Base-by-base conservation (phyloP, 2,329 filamentous ascomycete genomes). In the Fusarium sp. region DNA sequence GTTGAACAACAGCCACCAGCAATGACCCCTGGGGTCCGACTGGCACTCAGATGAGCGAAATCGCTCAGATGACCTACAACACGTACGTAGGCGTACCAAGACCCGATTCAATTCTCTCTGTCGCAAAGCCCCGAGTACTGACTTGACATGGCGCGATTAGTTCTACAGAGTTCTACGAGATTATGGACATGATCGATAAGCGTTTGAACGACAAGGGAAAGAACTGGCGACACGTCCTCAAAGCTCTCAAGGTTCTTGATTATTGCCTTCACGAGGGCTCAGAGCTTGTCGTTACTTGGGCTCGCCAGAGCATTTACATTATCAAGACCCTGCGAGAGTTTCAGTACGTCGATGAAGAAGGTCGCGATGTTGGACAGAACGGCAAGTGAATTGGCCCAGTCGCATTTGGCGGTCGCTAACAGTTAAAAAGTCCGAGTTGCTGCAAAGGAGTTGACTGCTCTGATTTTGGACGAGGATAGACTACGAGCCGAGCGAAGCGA, bases 181-280 rank as follows among this genome's bases (percentile, higher is more conserved):
- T 99, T 76, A 97, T 99, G 91, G 96, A 99, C 80, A 99, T 99
- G 93, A 86, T 99, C 73, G 96, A 99, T 82, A 98, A 98, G 85
- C 91, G 96, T 73, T 84, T 99, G 77, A 99, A 99, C 76, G 96
- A 99, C 81, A 98, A 99, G 82, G 96, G 96, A 77, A 99, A 98
- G 86, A 99, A 99, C 80, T 99, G 96, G 96, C 90, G 96, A 75
- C 96, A 99, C 79, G 96, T 99, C 11, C 84, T 99, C 65, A 99
- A 99, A 82, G 96, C 96, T 42, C 85, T 99, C 73, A 99, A 99
- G 80, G 96, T 99, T 58, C 87, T 98, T 62, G 96, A 99, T 81
- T 99, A 99, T 81, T 97, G 94, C 81, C 85, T 99, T 62, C 96
- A 99, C 79, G 96, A 99, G 80, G 96, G 96, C 51, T 97, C 94